Evolutionary conservation across 228 moss, liverwort and hornwort genomes (phyloP), one percentile per base, ranked within the genome.

Genomic region (Sphagnum magellanicum): DNA sequence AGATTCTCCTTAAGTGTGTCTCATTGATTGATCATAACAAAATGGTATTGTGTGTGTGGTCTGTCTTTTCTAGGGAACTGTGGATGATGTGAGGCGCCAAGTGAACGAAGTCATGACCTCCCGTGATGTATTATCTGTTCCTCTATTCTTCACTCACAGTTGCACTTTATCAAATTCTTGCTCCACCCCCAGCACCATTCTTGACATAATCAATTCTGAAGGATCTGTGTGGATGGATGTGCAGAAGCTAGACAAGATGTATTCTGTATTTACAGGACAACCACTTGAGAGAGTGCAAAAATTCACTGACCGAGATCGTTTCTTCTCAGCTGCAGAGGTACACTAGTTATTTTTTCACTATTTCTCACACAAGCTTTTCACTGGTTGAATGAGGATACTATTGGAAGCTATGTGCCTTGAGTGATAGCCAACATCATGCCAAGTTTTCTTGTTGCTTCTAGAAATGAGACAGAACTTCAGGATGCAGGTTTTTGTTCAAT

Each of bases 211-310:
- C 64, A 48, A 48, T 10, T 48, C 46, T 50, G 64, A n/a, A 48
- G 8, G 16, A 69, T 69, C 14, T 69, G 59, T 49, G 49, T 16
- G 6, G 49, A 17, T 48, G 16, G 61, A 6, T 71, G 6, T 61
- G 76, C 88, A 93, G 93, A 91, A 94, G 80, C 72, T 91, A 80
- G 91, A 94, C 75, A 89, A 94, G 81, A 94, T 94, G 94, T 94
- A 89, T 73, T 77, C 91, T 49, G 74, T 81, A 16, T 91, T 94
- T 66, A 91, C 91, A 67, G 78, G 86, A 49, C 94, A 94, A 76
- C 88, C 94, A 50, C 50, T 91, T 60, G 89, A 91, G 75, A 91
- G 88, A 84, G 91, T 94, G 55, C 91, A 88, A 61, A 86, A 81
- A 65, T 94, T 91, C 52, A 94, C 91, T 15, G 91, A 94, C 66